Conservation (phyloP, 2,329 filamentous ascomycete genomes). For the Setomelanomma holmii region DNA sequence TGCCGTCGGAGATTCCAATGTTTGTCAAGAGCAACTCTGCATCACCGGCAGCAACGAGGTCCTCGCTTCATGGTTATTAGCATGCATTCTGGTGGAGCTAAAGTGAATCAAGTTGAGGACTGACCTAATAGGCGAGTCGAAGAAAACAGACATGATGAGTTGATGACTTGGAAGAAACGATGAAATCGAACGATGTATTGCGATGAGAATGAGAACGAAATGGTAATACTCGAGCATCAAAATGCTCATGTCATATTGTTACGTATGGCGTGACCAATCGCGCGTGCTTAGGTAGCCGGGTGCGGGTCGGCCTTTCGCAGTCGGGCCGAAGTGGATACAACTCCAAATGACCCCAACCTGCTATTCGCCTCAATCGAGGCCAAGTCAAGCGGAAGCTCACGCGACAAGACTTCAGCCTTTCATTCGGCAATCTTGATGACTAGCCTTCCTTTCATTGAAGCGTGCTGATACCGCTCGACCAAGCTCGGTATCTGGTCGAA, state of each 20-base stretch:
- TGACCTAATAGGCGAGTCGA: constrained; percentile 34
- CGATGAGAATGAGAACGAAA: too few relatives aligned
- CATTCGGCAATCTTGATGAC: constrained; percentile 24
- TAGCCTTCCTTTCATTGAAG: constrained; percentile 32
- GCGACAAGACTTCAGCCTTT: background rate
- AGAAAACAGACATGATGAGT: constrained; percentile 36
- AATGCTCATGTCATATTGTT: background rate
- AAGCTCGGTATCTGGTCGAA: constrained; percentile 32
- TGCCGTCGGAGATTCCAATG: constrained; percentile 30
- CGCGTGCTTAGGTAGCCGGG: too few relatives aligned
- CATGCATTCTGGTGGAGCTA: background rate
- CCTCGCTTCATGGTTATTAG: constrained; percentile 22
- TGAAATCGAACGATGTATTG: too few relatives aligned
- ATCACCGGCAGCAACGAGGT: constrained; percentile 30
- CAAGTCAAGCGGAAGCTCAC: too few relatives aligned
- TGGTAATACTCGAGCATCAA: too few relatives aligned
- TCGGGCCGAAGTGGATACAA: constrained; percentile 10
- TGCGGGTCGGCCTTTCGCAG: constrained; percentile 9
- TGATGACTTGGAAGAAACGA: too few relatives aligned
- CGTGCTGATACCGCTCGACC: constrained; percentile 23
- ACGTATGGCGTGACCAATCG: too few relatives aligned
- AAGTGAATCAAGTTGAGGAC: background rate
- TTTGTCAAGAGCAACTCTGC: constrained; percentile 27
- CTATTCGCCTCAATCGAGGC: too few relatives aligned
- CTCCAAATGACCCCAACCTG: constrained; percentile 33